Conservation (phyloP, 2,329 filamentous ascomycete genomes). For the Neonectria magnoliae region DNA sequence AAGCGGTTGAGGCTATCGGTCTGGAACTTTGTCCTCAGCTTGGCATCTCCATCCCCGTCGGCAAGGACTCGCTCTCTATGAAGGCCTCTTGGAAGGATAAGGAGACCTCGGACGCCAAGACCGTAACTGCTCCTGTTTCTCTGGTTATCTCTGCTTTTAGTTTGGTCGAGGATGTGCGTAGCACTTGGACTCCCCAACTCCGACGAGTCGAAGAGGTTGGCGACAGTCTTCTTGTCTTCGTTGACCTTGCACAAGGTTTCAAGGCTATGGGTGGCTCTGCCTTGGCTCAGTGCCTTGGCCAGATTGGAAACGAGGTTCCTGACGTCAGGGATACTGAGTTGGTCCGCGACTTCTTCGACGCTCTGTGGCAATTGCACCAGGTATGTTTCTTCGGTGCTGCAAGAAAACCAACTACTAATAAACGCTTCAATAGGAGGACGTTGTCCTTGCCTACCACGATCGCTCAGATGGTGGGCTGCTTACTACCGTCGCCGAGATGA, state of each 20-base stretch:
- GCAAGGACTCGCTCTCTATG: conserved; percentile 99
- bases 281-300: conserved; percentile 86
- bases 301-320: conserved; percentile 85
- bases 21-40: conserved; percentile 91
- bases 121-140: conserved; percentile 91
- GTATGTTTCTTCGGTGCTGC: conserved; percentile 1
- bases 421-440: conserved; percentile 51
- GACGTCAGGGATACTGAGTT: conserved; percentile 85
- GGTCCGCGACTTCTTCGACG: conserved; percentile 92
- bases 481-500: conserved; percentile 94
- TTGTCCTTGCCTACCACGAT: conserved; percentile 93
- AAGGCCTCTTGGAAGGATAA: conserved; percentile 93
- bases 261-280: conserved; percentile 91
- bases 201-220: conserved; percentile 86
- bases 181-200: conserved; percentile 94
- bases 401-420: background rate
- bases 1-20: conserved; percentile 92
- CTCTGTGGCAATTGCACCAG: conserved; percentile 71
- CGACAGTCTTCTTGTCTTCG: conserved; percentile 87
- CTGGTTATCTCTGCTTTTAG: conserved; percentile 92
- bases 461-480: conserved; percentile 92
- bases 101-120: conserved; percentile 73
- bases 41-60: conserved; percentile 94
- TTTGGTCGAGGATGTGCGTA: conserved; percentile 81
- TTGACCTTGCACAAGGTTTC: conserved; percentile 85